Base-by-base conservation (phyloP, 2,329 filamentous ascomycete genomes). In the Torrubiella hemipterigena region DNA sequence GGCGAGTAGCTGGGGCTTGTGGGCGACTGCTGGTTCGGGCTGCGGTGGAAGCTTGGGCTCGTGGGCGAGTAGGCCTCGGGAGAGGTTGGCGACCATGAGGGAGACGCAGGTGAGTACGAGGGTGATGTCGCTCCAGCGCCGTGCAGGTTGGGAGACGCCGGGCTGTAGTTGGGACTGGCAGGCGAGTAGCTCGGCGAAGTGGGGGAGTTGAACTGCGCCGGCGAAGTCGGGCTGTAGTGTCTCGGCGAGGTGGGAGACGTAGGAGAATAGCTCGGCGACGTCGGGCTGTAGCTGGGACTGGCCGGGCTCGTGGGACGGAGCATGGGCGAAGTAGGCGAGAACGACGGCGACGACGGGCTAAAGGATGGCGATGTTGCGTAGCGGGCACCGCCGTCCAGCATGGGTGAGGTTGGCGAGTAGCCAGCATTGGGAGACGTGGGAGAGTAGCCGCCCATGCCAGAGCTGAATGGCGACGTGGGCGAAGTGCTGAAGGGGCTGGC, bases 401-500 rank as follows among this genome's bases (percentile, higher is more conserved):
- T 71, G 7, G 69, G 41, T 17, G 41, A 43, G 5, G 35, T 37
- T 9, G 41, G 38, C 18, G 78, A 80, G 55, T 81, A 82, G 2
- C 69, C 73, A 7, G 72, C 74, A 23, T 74, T 74, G 29, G 82
- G 82, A 20, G 82, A 89, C 2, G 83, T 77, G 2, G 83, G 82
- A 27, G 81, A 84, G 56, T 85, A 86, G 20, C 74, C 72, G 33
- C 65, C 56, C 49, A 64, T 53, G 55, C 68, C 47, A 52, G 65
- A 43, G 41, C 61, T 63, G 63, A 81, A 64, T 42, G 81, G 67
- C 49, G 81, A 66, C 35, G 75, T 65, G 42, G 81, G 59, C 19
- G 81, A 83, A 4, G 75, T 73, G 39, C 69, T 79, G 66, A 86
- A 87, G 3, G 83, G 84, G 50, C 81, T 87, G 32, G 75, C 82